Evolutionary conservation across 179 eudicot genomes (phyloP), one percentile per base, ranked within the genome.

Genomic region (Drosera spatulata): DNA sequence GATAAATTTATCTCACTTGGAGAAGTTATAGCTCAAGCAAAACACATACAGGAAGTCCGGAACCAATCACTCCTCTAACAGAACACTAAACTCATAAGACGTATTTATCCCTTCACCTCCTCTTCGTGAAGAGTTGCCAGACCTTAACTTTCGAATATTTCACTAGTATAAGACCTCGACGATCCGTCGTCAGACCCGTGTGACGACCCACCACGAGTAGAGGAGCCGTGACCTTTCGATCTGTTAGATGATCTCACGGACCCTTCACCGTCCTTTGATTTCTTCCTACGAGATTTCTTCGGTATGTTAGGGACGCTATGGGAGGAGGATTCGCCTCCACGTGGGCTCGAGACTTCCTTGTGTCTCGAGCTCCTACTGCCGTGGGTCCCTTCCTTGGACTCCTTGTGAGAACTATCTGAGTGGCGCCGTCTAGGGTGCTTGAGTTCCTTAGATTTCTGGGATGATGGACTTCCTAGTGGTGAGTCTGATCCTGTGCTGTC

Each of bases 251-350:
- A 58, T 44, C 72, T 63, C 10, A 77, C 43, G 1, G 85, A 72
- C 2, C 72, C 80, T 10, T 67, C 84, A 1, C 68, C 78, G 53
- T 77, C 82, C 61, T 77, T 82, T 33, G 80, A 73, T 59, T 79
- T 83, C 79, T 81, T 90, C 59, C 82, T 67, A 2, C 79, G 73
- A 2, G 84, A 62, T 61, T 83, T 87, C 66, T 87, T 87, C 2
- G 83, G 82, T 50, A 71, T 68, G 48, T 70, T 74, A 0, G 88
- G 76, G 44, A 38, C 67, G 57, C 41, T 43, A 4, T 7, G 45
- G 1, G 6, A 43, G 5, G 45, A 4, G 5, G 45, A 43, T 43
- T 22, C 33, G 33, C 33, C 39, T 33, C 10, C 59, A 2, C 13
- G 43, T 3, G 42, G 39, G n/a, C 42, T 56, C 13, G 59, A 55